Base-by-base conservation (phyloP, 202 grass and related monocot species). In the Zizania palustris region DNA sequence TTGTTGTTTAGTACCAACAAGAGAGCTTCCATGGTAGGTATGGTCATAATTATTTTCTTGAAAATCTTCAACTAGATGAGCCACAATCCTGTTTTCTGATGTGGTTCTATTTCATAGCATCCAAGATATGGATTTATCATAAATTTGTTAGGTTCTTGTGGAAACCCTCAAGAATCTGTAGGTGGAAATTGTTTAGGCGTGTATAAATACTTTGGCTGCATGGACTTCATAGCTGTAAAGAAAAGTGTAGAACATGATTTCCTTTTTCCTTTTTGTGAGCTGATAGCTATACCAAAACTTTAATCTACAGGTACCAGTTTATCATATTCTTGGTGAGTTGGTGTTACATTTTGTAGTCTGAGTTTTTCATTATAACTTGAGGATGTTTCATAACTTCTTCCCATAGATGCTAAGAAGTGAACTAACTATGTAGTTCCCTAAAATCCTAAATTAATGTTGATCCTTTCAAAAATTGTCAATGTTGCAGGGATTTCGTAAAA, bases 401-500 rank as follows among this genome's bases (percentile, higher is more conserved):
- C 19, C 14, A 42, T 50, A 61, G 14, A 68, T 55, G 9, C 11
- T 35, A 72, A 65, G 40, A 37, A 55, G 6, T 19, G 14, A 16
- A 57, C n/a, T 19, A 41, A 44, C 5, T 58, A 28, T 63, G 60
- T 76, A 45, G 40, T 85, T 78, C 1, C 44, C 9, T 15, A 60
- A 40, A 50, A 67, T 28, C 35, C 6, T 64, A 61, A 73, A 73
- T 54, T 51, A 65, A 71, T 46, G 21, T 20, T 18, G 11, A 40
- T 11, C 10, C n/a, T 14, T 73, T 58, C 5, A n/a, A 49, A 74
- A 80, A 74, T 48, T 68, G 19, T 75, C 56, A 42, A 64, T 65
- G 33, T 48, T 90, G 63, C 79, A 97, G 94, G 96, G 96, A 69
- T 99, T 99, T 65, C 90, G 78, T 39, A 99, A 99, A 80, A 90